phyloP scores from a whole-genome alignment of 1,284 basidiomycete genomes.

The Psilocybe mexicana region DNA sequence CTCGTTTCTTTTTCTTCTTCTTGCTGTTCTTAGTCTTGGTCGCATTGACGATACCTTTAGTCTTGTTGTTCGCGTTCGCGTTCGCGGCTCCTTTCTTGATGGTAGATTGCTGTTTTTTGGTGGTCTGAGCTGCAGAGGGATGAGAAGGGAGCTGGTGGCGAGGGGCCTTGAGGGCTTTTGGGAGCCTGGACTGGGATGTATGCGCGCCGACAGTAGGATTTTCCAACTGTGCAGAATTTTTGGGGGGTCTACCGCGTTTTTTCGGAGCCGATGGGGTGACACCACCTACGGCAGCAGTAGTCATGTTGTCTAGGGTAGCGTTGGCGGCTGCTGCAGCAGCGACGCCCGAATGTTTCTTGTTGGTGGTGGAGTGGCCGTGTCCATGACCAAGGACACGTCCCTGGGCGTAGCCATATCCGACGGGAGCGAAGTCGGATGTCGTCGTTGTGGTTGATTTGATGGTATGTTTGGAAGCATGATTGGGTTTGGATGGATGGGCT shows the following conservation, averaged over 20 bases:
- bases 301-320: not conserved
- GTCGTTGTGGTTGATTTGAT: conserved; percentile 15
- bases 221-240: conserved; percentile 24
- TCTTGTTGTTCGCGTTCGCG: too few species aligned
- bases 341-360: not conserved
- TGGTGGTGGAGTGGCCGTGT: too few species aligned
- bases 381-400: too few species aligned
- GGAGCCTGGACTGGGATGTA: not conserved
- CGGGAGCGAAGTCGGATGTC: conserved; percentile 34
- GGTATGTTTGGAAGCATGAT: conserved; percentile 18
- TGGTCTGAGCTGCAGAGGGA: conserved; percentile 17
- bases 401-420: conserved; percentile 27
- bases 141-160: conserved; percentile 20
- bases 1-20: conserved; percentile 9
- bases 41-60: not conserved
- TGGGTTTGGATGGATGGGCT: conserved; percentile 21
- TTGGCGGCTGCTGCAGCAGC: not conserved
- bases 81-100: not conserved
- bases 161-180: conserved; percentile 10
- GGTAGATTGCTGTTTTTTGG: conserved; percentile 4
- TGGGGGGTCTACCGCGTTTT: conserved; percentile 53
- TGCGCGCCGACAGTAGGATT: conserved; percentile 29
- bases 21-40: not conserved
- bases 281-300: not conserved
- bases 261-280: conserved; percentile 33